Base-by-base conservation (phyloP, 2,329 filamentous ascomycete species). In the Cladophialophora carrionii region DNA sequence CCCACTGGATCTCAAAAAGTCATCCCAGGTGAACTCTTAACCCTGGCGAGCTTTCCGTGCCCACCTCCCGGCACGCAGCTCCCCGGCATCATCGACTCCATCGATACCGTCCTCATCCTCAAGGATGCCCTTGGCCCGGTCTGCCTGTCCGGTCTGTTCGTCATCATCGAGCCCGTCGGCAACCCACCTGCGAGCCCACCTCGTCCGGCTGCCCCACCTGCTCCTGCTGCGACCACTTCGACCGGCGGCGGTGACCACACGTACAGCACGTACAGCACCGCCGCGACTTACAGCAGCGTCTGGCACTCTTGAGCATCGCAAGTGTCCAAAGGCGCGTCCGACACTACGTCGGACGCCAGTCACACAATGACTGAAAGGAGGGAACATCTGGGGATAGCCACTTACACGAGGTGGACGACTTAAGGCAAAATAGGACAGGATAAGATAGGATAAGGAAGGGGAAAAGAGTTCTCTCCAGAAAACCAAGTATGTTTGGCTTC, bases 161-260 rank as follows among this genome's bases (percentile, higher is more conserved):
- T 59, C 57, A 22, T 51, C 43, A 59, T 59, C n/a, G 57, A 51
- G 57, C 43, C 43, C 14, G 57, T 52, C 10, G 43, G 43, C 5
- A 59, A 59, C 57, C 43, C 57, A 17, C 57, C 57, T 29, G 41
- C n/a, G 8, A 59, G 57, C 46, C 43, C 57, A 26, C 43, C 57
- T 6, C 43, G 29, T 17, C 26, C 57, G 10, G 20, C 46, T 49
- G 46, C 46, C 0, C 20, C 46, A 14, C 22, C 46, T 49, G 10
- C 20, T 22, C 20, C 22, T 8, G 34, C 34, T 8, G 34, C 34
- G 17, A 17, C 46, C 20, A 26, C 46, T 24, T 22, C 46, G 4
- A 49, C 20, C 12, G 46, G 46, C 46, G 22, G 46, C 46, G 8
- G n/a, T 6, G 46, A 3, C 46, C 10, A 14, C 46, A 22, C 46